Evolutionary conservation across 2,329 filamentous ascomycete species (phyloP).

Genomic region (Cladosporium cucumerinum): DNA sequence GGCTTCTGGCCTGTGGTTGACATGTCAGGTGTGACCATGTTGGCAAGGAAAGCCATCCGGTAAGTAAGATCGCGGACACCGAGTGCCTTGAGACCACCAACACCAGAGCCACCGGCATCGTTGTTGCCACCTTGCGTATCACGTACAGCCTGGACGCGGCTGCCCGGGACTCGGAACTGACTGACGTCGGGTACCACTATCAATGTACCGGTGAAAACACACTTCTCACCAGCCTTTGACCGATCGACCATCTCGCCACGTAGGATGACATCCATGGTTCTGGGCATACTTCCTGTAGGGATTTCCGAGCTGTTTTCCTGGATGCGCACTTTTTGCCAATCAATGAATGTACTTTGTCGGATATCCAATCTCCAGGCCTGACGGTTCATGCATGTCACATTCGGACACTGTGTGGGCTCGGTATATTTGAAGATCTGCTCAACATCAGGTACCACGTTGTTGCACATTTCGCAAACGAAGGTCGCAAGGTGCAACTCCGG

Average conservation of each 20-base stretch:
- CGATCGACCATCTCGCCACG: conserved; percentile 96
- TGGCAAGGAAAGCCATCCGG: conserved; percentile 91
- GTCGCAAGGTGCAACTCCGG: conserved; percentile 90
- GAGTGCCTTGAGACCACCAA: conserved; percentile 84
- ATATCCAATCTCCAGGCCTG: conserved; percentile 96
- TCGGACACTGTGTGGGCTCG: conserved; percentile 93
- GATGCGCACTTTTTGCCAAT: conserved; percentile 98
- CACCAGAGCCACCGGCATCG: conserved; percentile 78
- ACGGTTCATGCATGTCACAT: conserved; percentile 80
- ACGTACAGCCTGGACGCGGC: conserved; percentile 76
- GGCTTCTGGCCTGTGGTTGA: conserved; percentile 70
- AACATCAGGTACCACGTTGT: conserved; percentile 79
- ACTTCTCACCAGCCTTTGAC: conserved; percentile 96
- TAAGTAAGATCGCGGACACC: conserved; percentile 96
- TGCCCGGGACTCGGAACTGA: conserved; percentile 84
- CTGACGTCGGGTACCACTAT: conserved; percentile 97
- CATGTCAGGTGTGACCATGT: conserved; percentile 90
- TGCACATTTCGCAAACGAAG: conserved; percentile 86
- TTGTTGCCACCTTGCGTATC: conserved; percentile 65
- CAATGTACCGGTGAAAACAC: conserved; percentile 91
- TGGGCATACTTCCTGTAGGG: conserved; percentile 95
- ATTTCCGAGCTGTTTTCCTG: conserved; percentile 99
- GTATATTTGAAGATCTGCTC: conserved; percentile 98
- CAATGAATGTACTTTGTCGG: conserved; percentile 92
- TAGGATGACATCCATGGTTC: conserved; percentile 95